phyloP scores from a whole-genome alignment of 2,329 filamentous ascomycete species.

The Venturia pyrina region DNA sequence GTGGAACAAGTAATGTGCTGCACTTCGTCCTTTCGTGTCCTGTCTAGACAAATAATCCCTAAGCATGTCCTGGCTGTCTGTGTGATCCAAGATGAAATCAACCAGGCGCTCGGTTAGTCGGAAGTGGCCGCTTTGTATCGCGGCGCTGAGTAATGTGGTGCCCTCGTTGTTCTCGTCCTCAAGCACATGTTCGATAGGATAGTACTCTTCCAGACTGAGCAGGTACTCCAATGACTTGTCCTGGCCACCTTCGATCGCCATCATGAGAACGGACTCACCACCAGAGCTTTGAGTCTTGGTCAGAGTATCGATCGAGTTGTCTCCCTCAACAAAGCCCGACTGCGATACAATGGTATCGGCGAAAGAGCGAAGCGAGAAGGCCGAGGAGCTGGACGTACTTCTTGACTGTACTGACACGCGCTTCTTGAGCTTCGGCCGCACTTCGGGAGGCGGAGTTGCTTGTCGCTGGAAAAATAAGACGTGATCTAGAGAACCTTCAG shows the following conservation, averaged over 20 bases:
- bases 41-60: slow-evolving; percentile 61
- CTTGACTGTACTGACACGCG: slow-evolving; percentile 79
- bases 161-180: slow-evolving; percentile 83
- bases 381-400: slow-evolving; percentile 80
- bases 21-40: slow-evolving; percentile 77
- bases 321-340: slow-evolving; percentile 66
- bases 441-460: slow-evolving; percentile 34
- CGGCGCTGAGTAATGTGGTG: slow-evolving; percentile 79
- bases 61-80: slow-evolving; percentile 46
- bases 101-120: slow-evolving; percentile 68
- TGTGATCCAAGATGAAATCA: slow-evolving; percentile 52
- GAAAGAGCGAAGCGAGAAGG: slow-evolving; percentile 70
- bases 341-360: slow-evolving; percentile 69
- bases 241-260: slow-evolving; percentile 49
- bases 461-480: slow-evolving; percentile 83
- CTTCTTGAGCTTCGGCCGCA: slow-evolving; percentile 54
- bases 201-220: slow-evolving; percentile 66
- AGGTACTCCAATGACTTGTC: slow-evolving; percentile 68
- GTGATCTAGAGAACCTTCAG: slow-evolving; percentile 51
- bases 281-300: slow-evolving; percentile 58
- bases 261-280: slow-evolving; percentile 70
- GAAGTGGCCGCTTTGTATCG: slow-evolving; percentile 71
- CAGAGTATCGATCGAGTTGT: slow-evolving; percentile 71
- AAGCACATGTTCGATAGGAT: slow-evolving; percentile 59
- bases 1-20: slow-evolving; percentile 94